Conservation (phyloP, 129 eudicot species). For the Helichrysum umbraculigerum region DNA sequence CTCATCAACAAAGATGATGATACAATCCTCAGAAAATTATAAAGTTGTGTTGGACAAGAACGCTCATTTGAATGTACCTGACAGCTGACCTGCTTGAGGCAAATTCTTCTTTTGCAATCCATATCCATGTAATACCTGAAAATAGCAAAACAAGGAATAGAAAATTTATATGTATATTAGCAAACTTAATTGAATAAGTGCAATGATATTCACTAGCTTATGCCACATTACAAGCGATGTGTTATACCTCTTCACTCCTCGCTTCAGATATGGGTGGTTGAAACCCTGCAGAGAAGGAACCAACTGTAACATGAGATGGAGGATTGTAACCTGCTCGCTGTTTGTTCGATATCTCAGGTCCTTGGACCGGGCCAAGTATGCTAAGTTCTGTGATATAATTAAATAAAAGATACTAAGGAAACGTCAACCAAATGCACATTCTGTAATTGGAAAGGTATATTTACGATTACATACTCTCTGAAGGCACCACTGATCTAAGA, state of each 20-base stretch:
- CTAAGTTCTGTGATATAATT: slow-evolving; percentile 57
- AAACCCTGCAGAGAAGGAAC: slow-evolving; percentile 42
- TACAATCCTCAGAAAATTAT: not conserved
- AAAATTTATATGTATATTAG: not conserved
- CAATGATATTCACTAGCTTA: not conserved
- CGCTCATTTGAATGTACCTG: slow-evolving; percentile 45
- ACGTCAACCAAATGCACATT: not conserved
- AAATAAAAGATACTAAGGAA: not conserved
- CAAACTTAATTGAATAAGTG: not conserved
- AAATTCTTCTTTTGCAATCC: slow-evolving; percentile 49
- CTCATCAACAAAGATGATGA: not conserved
- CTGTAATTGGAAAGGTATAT: not conserved
- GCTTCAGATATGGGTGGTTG: slow-evolving; percentile 39
- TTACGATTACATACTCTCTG: slow-evolving; percentile 58
- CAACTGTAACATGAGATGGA: slow-evolving; percentile 34
- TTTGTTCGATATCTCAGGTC: slow-evolving; percentile 49
- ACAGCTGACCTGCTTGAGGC: slow-evolving; percentile 33
- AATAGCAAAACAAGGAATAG: not conserved
- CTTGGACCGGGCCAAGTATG: slow-evolving; percentile 64
- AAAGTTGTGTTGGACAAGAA: not conserved
- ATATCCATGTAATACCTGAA: slow-evolving; percentile 49
- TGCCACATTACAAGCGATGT: not conserved
- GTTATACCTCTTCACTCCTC: slow-evolving; percentile 62
- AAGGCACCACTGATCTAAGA: slow-evolving; percentile 43
- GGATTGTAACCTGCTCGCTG: slow-evolving; percentile 42